Conservation (phyloP, 2,329 filamentous ascomycete genomes). For the Davidsoniella virescens region DNA sequence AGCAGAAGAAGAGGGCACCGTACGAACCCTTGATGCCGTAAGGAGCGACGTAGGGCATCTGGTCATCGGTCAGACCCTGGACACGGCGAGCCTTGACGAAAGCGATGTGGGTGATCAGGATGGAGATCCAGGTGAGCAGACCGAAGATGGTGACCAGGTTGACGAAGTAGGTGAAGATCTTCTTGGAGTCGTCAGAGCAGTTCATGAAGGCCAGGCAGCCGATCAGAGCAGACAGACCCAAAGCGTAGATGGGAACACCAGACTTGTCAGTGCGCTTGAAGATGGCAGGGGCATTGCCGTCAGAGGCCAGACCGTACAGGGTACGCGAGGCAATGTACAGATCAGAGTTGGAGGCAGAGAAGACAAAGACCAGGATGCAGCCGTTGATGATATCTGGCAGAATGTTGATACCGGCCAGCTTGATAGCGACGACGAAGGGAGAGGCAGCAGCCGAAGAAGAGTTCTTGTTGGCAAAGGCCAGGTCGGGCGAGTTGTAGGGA, state of each 20-base stretch:
- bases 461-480: slow-evolving; percentile 37
- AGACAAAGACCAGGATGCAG: slow-evolving; percentile 60
- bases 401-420: slow-evolving; percentile 41
- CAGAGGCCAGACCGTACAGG: slow-evolving; percentile 54
- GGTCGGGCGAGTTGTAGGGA: slow-evolving; percentile 47
- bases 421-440: slow-evolving; percentile 61
- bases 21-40: slow-evolving; percentile 56
- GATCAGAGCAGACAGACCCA: slow-evolving; percentile 44
- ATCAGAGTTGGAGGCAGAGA: slow-evolving; percentile 63
- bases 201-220: slow-evolving; percentile 55
- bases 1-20: slow-evolving; percentile 51
- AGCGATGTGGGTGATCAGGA: slow-evolving; percentile 50
- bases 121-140: slow-evolving; percentile 50
- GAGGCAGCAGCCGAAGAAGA: slow-evolving; percentile 41
- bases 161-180: slow-evolving; percentile 49
- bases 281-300: slow-evolving; percentile 55
- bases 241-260: slow-evolving; percentile 53
- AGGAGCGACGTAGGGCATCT: slow-evolving; percentile 50
- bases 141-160: slow-evolving; percentile 53
- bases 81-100: slow-evolving; percentile 47
- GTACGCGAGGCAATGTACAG: slow-evolving; percentile 61
- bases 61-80: slow-evolving; percentile 38
- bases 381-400: slow-evolving; percentile 56
- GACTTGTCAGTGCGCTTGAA: slow-evolving; percentile 54
- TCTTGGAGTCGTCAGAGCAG: slow-evolving; percentile 37